A percentile compares a stretch with the other conserved stretches of the same genome.
Evolutionary conservation across 1,284 basidiomycete genomes (phyloP).

Genomic region (Calocybe gambosa): DNA sequence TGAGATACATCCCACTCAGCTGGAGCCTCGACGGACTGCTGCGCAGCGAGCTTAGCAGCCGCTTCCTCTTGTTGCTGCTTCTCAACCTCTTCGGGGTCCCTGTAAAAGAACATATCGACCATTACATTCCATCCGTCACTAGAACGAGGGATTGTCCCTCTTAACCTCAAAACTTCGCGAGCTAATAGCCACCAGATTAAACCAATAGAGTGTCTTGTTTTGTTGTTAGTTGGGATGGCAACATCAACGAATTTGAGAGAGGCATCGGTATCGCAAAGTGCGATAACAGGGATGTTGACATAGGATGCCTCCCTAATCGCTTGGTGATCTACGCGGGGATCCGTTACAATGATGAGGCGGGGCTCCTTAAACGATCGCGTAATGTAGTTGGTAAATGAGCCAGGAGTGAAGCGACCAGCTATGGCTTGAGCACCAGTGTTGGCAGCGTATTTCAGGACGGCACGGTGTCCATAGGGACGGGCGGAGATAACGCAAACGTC

Average conservation of each 20-base stretch:
- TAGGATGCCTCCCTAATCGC: conserved; percentile 99
- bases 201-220: conserved; percentile 95
- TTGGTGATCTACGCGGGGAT: conserved; percentile 99
- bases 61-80: conserved; percentile 93
- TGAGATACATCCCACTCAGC: conserved; percentile 80
- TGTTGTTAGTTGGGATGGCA: conserved; percentile 99
- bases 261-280: conserved; percentile 97
- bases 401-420: conserved; percentile 98
- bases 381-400: conserved; percentile 99
- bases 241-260: conserved; percentile 97
- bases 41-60: conserved; percentile 68
- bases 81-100: conserved; percentile 98
- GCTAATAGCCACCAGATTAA: conserved; percentile 99
- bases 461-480: conserved; percentile 98
- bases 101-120: conserved; percentile 99
- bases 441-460: conserved; percentile 96
- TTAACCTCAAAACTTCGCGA: conserved; percentile 94
- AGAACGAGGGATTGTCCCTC: conserved; percentile 87
- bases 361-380: conserved; percentile 99
- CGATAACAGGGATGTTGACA: conserved; percentile 99
- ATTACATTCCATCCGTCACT: conserved; percentile 94
- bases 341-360: conserved; percentile 95
- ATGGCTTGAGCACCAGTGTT: conserved; percentile 99
- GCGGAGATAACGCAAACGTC: conserved; percentile 98
- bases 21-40: conserved; percentile 44